These are phyloP conservation scores for Sporobolomyces roseus DNA, from an alignment of 768 basidiomycete species.

Conservation along the genomic window DNA sequence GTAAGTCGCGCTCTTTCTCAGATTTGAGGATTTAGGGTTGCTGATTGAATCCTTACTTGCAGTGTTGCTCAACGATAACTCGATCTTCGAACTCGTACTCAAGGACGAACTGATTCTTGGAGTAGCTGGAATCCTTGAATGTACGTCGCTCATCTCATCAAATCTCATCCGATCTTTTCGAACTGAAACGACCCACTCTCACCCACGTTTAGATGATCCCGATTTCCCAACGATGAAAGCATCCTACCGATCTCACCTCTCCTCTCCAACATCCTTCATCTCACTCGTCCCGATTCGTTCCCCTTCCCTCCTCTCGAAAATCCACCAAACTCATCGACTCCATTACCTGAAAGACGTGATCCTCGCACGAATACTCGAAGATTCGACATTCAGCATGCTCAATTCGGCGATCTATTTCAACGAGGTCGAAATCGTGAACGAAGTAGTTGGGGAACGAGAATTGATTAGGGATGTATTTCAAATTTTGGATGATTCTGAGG, in stretches of 20 bases:
- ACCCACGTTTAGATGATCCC: constrained; percentile 69
- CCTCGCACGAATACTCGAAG: constrained; percentile 87
- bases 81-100: constrained; percentile 88
- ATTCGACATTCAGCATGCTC: constrained; percentile 92
- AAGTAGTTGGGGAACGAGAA: constrained; percentile 69
- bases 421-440: constrained; percentile 93
- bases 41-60: constrained; percentile 7
- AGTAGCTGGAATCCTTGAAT: constrained; percentile 94
- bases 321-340: constrained; percentile 94
- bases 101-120: constrained; percentile 88
- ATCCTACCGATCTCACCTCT: constrained; percentile 89
- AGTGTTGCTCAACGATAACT: constrained; percentile 95
- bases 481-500: constrained; percentile 53
- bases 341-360: constrained; percentile 98
- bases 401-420: constrained; percentile 98
- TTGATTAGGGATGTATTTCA: constrained; percentile 75
- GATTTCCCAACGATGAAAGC: constrained; percentile 96
- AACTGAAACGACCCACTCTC: constrained; percentile 15
- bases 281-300: constrained; percentile 61
- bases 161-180: not conserved
- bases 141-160: constrained; percentile 54
- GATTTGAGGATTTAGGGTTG: not conserved
- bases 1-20: constrained; percentile 55
- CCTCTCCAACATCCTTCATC: constrained; percentile 75
- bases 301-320: constrained; percentile 69